Evolutionary conservation across 2,329 filamentous ascomycete species (phyloP), one percentile per base, ranked within the genome.

Genomic region (Trichoderma koningii): DNA sequence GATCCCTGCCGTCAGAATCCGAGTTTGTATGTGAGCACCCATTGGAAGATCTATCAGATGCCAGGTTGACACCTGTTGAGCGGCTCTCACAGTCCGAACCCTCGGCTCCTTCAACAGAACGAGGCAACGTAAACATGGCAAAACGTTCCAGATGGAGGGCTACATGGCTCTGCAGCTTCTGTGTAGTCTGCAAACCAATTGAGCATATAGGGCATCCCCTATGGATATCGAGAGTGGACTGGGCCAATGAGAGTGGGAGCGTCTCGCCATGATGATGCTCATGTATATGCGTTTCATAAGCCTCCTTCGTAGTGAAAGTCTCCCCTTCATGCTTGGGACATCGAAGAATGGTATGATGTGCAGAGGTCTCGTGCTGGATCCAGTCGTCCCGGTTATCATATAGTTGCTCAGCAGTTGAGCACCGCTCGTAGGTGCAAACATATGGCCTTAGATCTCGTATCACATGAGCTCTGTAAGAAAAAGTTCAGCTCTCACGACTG

Each of bases 371-470:
- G 26, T 65, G 63, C 7, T 65, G 15, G 9, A 61, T 61, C 63
- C 63, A 65, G 15, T 65, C 63, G 3, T 61, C 34, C 5, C 55
- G 55, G 21, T 1, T 65, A 17, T 65, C 63, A 15, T 65, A 65
- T 5, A 65, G 15, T n/a, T 65, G 55, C 9, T 45, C 45, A 9
- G 63, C n/a, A 15, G 6, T 48, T 28, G 9, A n/a, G n/a, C 63
- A 65, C 2, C 55, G n/a, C 19, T 61, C 63, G 19, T 41, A 65
- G 3, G 63, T 65, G 7, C 63, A 65, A 0, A 65, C 38, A 21
- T 65, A 65, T 14, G 63, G 63, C 14, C 63, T 47, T 26, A 65
- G 28, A 44, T 65, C 63, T 9, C 47, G 63, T 50, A 65, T 65
- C 7, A 65, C 2, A 51, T 65, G 63, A 6, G 63, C 63, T 47